These are phyloP conservation scores for Rosa multiflora DNA, from an alignment of 306 rosid species.

Conservation along the genomic window DNA sequence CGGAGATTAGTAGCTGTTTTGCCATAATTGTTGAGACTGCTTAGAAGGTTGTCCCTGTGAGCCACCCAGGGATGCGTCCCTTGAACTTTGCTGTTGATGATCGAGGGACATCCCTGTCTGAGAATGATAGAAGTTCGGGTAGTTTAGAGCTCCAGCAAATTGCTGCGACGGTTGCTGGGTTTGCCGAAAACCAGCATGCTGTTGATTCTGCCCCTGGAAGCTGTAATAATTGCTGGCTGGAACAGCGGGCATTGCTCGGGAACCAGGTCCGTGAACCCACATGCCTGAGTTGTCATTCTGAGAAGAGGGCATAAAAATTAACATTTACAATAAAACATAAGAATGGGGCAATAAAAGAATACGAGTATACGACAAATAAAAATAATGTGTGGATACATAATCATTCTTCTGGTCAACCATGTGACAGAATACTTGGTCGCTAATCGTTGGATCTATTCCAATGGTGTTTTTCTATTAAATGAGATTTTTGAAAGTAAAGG, in stretches of 20 bases:
- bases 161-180: slow-evolving; percentile 91
- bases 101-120: slow-evolving; percentile 81
- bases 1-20: slow-evolving; percentile 82
- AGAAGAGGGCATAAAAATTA: neutral
- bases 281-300: slow-evolving; percentile 89
- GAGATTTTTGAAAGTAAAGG: neutral
- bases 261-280: slow-evolving; percentile 98
- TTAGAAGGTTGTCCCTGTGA: slow-evolving; percentile 81
- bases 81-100: slow-evolving; percentile 78
- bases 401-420: neutral
- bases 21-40: slow-evolving; percentile 98
- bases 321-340: slow-evolving; percentile 5
- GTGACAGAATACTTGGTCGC: neutral
- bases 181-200: slow-evolving; percentile 76
- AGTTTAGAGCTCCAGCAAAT: slow-evolving; percentile 50
- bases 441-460: neutral
- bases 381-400: neutral
- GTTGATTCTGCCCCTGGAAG: slow-evolving; percentile 96
- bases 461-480: neutral
- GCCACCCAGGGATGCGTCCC: slow-evolving; percentile 73
- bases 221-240: slow-evolving; percentile 81
- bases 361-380: neutral
- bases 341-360: neutral
- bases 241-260: slow-evolving; percentile 84
- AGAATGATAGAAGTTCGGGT: slow-evolving; percentile 82